phyloP scores from a whole-genome alignment of 2,329 filamentous ascomycete genomes.

The Amauroascus verrucosus region DNA sequence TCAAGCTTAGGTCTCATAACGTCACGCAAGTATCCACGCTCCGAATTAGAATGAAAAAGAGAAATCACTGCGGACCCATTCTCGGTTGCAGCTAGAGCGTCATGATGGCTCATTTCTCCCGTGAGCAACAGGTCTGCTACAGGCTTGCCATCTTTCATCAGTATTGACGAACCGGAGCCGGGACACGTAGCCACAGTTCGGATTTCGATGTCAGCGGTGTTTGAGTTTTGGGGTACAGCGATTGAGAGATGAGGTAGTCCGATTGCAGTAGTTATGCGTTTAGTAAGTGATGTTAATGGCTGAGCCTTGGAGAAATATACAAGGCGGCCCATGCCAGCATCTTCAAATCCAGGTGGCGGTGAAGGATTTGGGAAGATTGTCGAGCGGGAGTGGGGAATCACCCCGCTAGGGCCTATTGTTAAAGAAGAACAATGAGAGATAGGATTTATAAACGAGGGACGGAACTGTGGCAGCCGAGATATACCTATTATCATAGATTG shows the following conservation, averaged over 20 bases:
- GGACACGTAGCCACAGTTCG: slow-evolving; percentile 74
- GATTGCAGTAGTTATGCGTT: slow-evolving; percentile 51
- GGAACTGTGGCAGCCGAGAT: slow-evolving; percentile 1
- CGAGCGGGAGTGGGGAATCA: slow-evolving; percentile 22
- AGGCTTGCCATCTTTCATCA: slow-evolving; percentile 49
- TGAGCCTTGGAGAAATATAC: slow-evolving; percentile 47
- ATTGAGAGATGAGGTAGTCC: slow-evolving; percentile 58
- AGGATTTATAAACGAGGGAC: slow-evolving; percentile 8
- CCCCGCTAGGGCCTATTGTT: slow-evolving; percentile 12
- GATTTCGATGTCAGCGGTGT: slow-evolving; percentile 48
- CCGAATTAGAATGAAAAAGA: slow-evolving; percentile 87
- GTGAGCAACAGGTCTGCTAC: slow-evolving; percentile 74
- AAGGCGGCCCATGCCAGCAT: slow-evolving; percentile 53
- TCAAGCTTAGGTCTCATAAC: slow-evolving; percentile 59
- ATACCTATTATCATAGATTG: slow-evolving; percentile 8
- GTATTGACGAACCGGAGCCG: slow-evolving; percentile 64
- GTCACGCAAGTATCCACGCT: slow-evolving; percentile 67
- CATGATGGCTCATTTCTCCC: slow-evolving; percentile 88
- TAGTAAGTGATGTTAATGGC: slow-evolving; percentile 48
- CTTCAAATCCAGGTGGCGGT: slow-evolving; percentile 33
- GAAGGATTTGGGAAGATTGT: slow-evolving; percentile 40
- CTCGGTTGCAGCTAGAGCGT: slow-evolving; percentile 76
- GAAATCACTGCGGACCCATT: slow-evolving; percentile 71
- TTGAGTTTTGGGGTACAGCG: slow-evolving; percentile 51
- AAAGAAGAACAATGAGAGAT: slow-evolving; percentile 17